phyloP scores from a whole-genome alignment of 352 stramenopile genomes.

The Halophytophthora polymorphica region DNA sequence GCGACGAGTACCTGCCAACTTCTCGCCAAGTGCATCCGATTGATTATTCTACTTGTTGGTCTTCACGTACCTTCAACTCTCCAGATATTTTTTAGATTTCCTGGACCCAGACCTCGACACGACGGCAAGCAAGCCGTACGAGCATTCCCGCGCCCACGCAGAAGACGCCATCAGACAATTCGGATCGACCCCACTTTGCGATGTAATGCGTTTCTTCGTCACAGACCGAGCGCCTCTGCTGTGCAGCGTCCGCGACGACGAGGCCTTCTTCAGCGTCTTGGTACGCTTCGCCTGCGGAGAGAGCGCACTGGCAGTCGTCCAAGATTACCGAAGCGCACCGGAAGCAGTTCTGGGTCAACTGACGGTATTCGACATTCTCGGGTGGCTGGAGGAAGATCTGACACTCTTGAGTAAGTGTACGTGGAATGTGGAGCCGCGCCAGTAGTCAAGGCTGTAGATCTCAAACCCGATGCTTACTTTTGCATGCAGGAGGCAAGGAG shows the following conservation, averaged over 20 bases:
- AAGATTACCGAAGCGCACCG: slow-evolving; percentile 10
- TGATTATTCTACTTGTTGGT: background rate
- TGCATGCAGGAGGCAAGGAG: slow-evolving; percentile 37
- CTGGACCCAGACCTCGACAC: slow-evolving; percentile 17
- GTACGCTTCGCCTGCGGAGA: slow-evolving; percentile 49
- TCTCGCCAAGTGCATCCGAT: background rate
- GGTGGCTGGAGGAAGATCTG: slow-evolving; percentile 58
- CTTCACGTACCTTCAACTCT: background rate
- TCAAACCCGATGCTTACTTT: too few species aligned
- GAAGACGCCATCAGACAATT: slow-evolving; percentile 40
- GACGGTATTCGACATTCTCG: slow-evolving; percentile 38
- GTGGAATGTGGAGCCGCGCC: background rate
- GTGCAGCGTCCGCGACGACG: slow-evolving; percentile 31
- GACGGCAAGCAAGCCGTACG: slow-evolving; percentile 18
- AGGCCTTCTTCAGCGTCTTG: slow-evolving; percentile 57
- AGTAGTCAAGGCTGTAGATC: too few species aligned
- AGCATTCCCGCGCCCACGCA: slow-evolving; percentile 38
- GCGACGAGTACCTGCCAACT: background rate
- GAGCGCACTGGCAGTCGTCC: slow-evolving; percentile 36
- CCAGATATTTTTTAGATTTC: slow-evolving; percentile 34
- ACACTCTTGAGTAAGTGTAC: slow-evolving; percentile 46
- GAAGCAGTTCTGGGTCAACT: slow-evolving; percentile 41
- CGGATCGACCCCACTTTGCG: slow-evolving; percentile 23
- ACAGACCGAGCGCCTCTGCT: slow-evolving; percentile 25
- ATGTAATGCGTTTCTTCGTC: slow-evolving; percentile 28